These are phyloP conservation scores for Eutreptiella sp. DNA, from an alignment of 208 protist genomes.

Conservation along the genomic window DNA sequence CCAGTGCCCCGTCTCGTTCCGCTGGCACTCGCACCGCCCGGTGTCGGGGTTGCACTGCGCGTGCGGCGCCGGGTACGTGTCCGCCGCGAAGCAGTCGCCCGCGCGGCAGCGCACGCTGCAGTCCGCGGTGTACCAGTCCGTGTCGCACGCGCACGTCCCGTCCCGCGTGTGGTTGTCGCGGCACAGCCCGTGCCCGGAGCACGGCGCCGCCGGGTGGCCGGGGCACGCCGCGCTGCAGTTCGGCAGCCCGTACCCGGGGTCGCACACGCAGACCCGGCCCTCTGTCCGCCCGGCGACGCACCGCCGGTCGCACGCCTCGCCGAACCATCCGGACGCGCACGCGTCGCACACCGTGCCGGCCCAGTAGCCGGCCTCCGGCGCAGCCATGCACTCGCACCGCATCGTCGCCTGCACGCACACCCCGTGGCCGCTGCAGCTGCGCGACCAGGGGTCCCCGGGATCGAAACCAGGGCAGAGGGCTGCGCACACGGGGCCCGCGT, in stretches of 20 bases:
- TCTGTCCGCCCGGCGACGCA: no score
- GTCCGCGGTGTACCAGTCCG: not conserved
- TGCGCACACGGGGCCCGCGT: not conserved
- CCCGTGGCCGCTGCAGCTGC: not conserved
- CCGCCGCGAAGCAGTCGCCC: not conserved
- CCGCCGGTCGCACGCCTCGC: not conserved
- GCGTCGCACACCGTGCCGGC: not conserved
- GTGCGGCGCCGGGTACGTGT: not conserved
- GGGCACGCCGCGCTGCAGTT: conserved; percentile 1
- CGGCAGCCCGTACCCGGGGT: not conserved
- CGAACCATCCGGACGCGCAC: conserved; percentile 16
- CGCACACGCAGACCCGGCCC: conserved; percentile 23
- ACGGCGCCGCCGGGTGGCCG: not conserved
- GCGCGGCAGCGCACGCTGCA: not conserved
- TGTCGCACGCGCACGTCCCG: not conserved
- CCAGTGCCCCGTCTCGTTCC: not conserved
- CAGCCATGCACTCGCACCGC: not conserved
- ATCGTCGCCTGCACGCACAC: not conserved
- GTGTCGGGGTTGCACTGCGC: conserved; percentile 1
- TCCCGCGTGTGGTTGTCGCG: not conserved
- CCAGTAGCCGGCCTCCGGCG: not conserved
- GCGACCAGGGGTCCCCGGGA: not conserved
- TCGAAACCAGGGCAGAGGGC: not conserved
- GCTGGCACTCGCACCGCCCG: conserved; percentile 7
- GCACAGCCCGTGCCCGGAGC: conserved; percentile 3